Evolutionary conservation across 768 basidiomycete species (phyloP).

Genomic region (Lentinula boryana): DNA sequence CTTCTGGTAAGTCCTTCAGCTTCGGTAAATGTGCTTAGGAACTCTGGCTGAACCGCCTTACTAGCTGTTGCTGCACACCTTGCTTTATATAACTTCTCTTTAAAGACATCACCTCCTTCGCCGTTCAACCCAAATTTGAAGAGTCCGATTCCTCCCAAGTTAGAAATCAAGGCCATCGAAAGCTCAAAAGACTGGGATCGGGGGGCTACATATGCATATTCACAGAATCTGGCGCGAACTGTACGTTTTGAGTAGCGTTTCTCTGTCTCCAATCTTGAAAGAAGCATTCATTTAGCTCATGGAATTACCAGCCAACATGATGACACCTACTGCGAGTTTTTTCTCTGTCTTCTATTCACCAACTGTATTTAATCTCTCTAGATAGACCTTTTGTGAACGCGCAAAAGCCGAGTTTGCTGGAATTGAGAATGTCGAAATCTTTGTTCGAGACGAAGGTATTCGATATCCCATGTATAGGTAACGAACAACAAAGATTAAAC

Average conservation of each 20-base stretch:
- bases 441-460: slow-evolving; percentile 69
- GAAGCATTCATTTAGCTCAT: slow-evolving; percentile 43
- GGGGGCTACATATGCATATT: slow-evolving; percentile 66
- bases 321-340: slow-evolving; percentile 68
- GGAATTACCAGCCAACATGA: slow-evolving; percentile 82
- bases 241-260: slow-evolving; percentile 27
- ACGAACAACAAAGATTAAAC: background rate
- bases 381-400: slow-evolving; percentile 64
- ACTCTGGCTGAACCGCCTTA: slow-evolving; percentile 1
- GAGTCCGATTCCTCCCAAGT: slow-evolving; percentile 43
- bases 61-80: slow-evolving; percentile 75
- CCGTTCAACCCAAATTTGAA: slow-evolving; percentile 56
- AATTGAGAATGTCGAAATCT: slow-evolving; percentile 60
- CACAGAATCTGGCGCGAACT: slow-evolving; percentile 78
- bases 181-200: slow-evolving; percentile 61
- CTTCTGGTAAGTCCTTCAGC: slow-evolving; percentile 52
- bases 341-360: background rate
- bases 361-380: background rate
- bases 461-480: background rate
- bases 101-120: slow-evolving; percentile 71
- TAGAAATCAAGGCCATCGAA: slow-evolving; percentile 40
- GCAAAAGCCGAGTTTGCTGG: slow-evolving; percentile 61
- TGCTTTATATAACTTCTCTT: slow-evolving; percentile 67
- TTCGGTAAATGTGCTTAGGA: background rate
- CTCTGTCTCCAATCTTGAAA: background rate